These are phyloP conservation scores for Leccinum huronense DNA, from an alignment of 1,284 basidiomycete species.

Conservation along the genomic window DNA sequence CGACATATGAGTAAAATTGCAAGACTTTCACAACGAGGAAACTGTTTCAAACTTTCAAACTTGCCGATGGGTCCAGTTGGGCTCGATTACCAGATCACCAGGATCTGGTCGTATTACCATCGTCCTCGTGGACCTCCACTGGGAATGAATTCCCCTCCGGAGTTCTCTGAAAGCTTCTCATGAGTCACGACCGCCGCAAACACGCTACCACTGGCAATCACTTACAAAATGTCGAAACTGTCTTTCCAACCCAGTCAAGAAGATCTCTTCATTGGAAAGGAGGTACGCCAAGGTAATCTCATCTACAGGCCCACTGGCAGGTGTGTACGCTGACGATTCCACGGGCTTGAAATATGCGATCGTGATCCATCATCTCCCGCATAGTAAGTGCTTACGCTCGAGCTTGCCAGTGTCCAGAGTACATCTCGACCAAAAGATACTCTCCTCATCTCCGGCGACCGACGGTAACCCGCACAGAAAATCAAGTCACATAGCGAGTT, in stretches of 20 bases:
- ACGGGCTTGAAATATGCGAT: constrained; percentile 34
- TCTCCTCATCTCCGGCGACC: constrained; percentile 33
- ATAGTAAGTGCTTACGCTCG: constrained; percentile 28
- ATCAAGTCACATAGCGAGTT: constrained; percentile 26
- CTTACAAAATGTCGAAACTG: constrained; percentile 27
- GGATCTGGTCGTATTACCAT: too few relatives aligned
- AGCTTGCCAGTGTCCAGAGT: constrained; percentile 26
- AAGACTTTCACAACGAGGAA: too few relatives aligned
- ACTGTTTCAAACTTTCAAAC: too few relatives aligned
- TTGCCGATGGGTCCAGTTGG: too few relatives aligned
- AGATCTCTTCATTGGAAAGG: constrained; percentile 32
- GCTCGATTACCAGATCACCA: too few relatives aligned
- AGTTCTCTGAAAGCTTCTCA: constrained; percentile 9
- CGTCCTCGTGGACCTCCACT: too few relatives aligned
- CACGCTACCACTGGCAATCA: constrained; percentile 11
- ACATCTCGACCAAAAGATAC: constrained; percentile 25
- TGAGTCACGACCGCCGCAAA: constrained; percentile 29
- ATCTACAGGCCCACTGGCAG: constrained; percentile 32
- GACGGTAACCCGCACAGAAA: constrained; percentile 28
- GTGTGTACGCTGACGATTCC: constrained; percentile 23
- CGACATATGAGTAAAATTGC: too few relatives aligned
- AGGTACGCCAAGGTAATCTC: constrained; percentile 29
- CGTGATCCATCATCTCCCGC: constrained; percentile 31
- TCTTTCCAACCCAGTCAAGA: constrained; percentile 24
- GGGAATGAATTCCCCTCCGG: neutral